phyloP scores from a whole-genome alignment of 495 filamentous ascomycete species.

The Astrothelium subdiscretum region DNA sequence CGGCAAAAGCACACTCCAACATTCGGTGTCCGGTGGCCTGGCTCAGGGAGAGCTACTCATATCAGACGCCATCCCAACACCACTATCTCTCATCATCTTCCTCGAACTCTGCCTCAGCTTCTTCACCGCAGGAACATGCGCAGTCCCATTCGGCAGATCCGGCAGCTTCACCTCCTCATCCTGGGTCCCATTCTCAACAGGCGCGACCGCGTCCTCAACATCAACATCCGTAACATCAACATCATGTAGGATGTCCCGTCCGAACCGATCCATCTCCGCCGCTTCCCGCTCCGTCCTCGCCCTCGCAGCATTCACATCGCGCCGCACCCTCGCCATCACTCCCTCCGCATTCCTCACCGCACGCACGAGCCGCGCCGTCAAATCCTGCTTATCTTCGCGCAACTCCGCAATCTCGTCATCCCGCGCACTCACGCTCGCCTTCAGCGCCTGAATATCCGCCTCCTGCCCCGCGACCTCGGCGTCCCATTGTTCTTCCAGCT shows the following conservation, averaged over 20 bases:
- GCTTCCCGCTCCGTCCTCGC: neutral
- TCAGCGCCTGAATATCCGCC: neutral
- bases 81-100: neutral
- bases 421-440: neutral
- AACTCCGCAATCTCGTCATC: neutral
- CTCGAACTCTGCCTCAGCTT: neutral
- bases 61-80: neutral
- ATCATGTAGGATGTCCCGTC: neutral
- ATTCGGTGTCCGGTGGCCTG: neutral
- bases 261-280: neutral
- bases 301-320: neutral
- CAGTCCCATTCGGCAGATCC: neutral
- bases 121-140: neutral
- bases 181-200: neutral
- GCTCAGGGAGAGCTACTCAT: neutral
- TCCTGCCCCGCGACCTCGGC: neutral
- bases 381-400: neutral
- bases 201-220: neutral
- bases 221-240: neutral
- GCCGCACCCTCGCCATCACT: neutral
- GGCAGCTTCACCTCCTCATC: neutral
- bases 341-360: neutral
- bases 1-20: neutral
- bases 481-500: neutral
- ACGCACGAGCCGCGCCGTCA: neutral